Percentiles rank a stretch among this genome's conserved stretches.
Conservation (phyloP, 1,139 yeast species). For the Pneumocystis sp. region DNA sequence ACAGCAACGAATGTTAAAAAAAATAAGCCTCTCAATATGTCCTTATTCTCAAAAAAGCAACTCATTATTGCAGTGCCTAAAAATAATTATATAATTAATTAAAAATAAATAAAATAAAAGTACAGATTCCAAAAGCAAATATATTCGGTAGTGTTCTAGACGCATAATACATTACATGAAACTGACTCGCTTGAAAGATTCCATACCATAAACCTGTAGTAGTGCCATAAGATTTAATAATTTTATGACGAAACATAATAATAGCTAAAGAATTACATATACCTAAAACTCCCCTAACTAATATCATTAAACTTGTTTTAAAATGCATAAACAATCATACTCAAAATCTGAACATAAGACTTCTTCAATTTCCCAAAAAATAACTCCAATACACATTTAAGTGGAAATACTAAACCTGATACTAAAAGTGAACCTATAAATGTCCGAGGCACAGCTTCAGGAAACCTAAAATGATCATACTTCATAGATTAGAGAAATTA, state of each 20-base stretch:
- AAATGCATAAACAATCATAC: not conserved
- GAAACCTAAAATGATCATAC: conserved; percentile 66
- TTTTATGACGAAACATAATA: conserved; percentile 18
- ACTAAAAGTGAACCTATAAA: conserved; percentile 60
- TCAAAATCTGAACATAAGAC: conserved; percentile 22
- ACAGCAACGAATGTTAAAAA: conserved; percentile 50
- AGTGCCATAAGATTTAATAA: conserved; percentile 14
- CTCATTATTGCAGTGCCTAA: conserved; percentile 11
- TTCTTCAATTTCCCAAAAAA: not conserved
- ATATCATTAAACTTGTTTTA: conserved; percentile 2
- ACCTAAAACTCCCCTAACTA: conserved; percentile 24
- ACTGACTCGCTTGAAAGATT: conserved; percentile 47
- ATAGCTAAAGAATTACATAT: conserved; percentile 21
- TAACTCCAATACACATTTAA: not conserved
- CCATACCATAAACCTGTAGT: conserved; percentile 37
- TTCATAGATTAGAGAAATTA: conserved; percentile 18
- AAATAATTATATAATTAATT: conserved; percentile 31
- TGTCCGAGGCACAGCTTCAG: conserved; percentile 82
- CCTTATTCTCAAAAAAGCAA: conserved; percentile 2
- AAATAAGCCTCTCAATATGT: conserved; percentile 31
- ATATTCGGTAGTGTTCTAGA: conserved; percentile 79
- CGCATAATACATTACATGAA: conserved; percentile 63
- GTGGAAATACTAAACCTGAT: conserved; percentile 20
- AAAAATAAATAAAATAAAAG: conserved; percentile 32
- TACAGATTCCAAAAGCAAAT: conserved; percentile 62